Conservation (phyloP, 768 basidiomycete species). For the Trametes cubensis region DNA sequence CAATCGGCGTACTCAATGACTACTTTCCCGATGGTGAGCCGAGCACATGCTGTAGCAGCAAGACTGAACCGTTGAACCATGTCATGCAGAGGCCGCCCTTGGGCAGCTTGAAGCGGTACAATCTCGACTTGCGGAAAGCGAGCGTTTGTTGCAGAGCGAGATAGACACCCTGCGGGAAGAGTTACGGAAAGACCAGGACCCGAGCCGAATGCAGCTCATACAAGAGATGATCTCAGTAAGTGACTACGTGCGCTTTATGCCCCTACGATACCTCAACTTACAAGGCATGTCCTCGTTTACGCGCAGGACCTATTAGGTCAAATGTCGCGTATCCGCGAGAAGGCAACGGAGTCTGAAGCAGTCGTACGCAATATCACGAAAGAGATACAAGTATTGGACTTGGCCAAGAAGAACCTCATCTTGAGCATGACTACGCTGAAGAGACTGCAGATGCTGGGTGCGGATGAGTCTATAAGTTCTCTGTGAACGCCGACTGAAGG, state of each 20-base stretch:
- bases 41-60: background rate
- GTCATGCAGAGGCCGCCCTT: conserved; percentile 70
- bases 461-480: conserved; percentile 30
- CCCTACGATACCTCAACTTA: background rate
- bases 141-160: conserved; percentile 69
- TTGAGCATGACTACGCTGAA: conserved; percentile 88
- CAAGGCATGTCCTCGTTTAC: background rate
- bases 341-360: conserved; percentile 95
- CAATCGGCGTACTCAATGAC: conserved; percentile 58
- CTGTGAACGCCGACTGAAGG: background rate
- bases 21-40: conserved; percentile 79
- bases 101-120: conserved; percentile 73
- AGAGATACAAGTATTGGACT: conserved; percentile 92
- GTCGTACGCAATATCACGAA: conserved; percentile 94
- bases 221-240: conserved; percentile 95
- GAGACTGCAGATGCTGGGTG: conserved; percentile 92
- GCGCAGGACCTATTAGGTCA: conserved; percentile 87
- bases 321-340: conserved; percentile 95
- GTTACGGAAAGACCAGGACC: conserved; percentile 78
- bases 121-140: conserved; percentile 65
- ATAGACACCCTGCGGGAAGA: conserved; percentile 69
- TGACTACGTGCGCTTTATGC: background rate
- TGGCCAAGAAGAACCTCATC: conserved; percentile 92
- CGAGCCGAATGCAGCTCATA: conserved; percentile 84
- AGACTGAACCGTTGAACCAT: background rate